Base-by-base conservation (phyloP, 2,329 filamentous ascomycete genomes). In the Davidsoniella australis region DNA sequence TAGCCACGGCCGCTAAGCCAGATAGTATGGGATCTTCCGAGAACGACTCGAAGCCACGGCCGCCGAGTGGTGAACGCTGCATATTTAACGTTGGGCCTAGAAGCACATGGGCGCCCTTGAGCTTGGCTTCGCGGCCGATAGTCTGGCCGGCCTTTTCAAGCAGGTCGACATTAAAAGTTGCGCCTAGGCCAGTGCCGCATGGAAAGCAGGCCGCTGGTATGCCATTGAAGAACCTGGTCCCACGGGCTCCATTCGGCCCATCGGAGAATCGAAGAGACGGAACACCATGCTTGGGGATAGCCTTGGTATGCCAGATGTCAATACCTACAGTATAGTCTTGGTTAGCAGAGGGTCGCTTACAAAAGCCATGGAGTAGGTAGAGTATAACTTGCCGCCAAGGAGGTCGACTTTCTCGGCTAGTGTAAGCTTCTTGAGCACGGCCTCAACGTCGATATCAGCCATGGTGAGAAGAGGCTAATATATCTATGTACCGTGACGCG, bases 251-350 rank as follows among this genome's bases (percentile, higher is more conserved):
- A 2, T 88, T 66, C 0, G 86, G 85, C 0, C 84, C 83, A 58
- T 94, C 85, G 58, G 91, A 84, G 24, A 91, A 66, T 62, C 84
- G 91, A 29, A 89, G 66, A 44, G 75, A 72, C 0, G 84, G 85
- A 57, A 86, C 88, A 51, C 71, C 70, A 55, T 76, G 73, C 12
- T 69, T 66, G 29, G 65, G 62, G 18, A 76, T 69, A 24, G 76
- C 65, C 5, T 68, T 66, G 14, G 74, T 78, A 58, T 79, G 47
- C 78, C 50, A 52, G 23, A 52, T 80, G 39, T 76, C 76, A 6
- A 80, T 78, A 57, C 80, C 84, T 53, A 77, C 76, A 79, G 66
- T 82, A 82, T 56, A 18, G 14, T 71, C 68, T 82, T 82, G 88
- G 20, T 84, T 84, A 3, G 78, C 73, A 9, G 6, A 7, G n/a